Conservation (phyloP, 768 basidiomycete genomes). For the Sporobolomyces roseus region DNA sequence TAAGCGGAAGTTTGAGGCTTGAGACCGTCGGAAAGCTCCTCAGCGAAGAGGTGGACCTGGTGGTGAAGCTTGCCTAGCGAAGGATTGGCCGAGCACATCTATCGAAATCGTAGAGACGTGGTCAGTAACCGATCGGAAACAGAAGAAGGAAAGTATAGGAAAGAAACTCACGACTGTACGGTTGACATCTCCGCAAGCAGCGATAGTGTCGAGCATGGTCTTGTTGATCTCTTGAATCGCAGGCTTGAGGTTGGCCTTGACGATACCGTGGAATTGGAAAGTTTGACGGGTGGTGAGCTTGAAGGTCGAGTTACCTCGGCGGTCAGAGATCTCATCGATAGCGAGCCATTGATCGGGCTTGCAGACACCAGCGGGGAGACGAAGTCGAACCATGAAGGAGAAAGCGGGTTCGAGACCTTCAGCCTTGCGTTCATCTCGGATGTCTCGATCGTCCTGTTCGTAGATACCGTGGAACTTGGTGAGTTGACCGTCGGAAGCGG, state of each 20-base stretch:
- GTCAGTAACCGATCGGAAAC: conserved; percentile 64
- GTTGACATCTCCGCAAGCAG: conserved; percentile 98
- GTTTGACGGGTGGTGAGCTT: conserved; percentile 97
- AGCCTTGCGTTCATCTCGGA: conserved; percentile 88
- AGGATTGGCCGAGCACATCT: conserved; percentile 80
- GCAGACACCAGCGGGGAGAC: conserved; percentile 95
- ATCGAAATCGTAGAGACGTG: neutral
- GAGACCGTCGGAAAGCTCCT: conserved; percentile 74
- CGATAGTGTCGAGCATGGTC: conserved; percentile 84
- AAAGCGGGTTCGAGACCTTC: conserved; percentile 93
- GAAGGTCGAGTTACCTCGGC: conserved; percentile 86
- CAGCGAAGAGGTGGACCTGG: conserved; percentile 78
- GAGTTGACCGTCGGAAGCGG: conserved; percentile 82
- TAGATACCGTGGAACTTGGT: conserved; percentile 98
- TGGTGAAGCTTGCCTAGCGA: conserved; percentile 78
- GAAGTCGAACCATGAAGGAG: conserved; percentile 96
- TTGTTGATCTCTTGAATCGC: conserved; percentile 95
- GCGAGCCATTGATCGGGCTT: conserved; percentile 84
- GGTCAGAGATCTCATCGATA: conserved; percentile 94
- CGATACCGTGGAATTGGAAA: conserved; percentile 99
- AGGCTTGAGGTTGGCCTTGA: conserved; percentile 92
- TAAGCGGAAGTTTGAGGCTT: conserved; percentile 89
- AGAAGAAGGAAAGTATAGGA: neutral
- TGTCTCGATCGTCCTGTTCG: conserved; percentile 96
- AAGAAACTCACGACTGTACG: conserved; percentile 49